Base-by-base conservation (phyloP, 1,284 basidiomycete species). In the Fistulina hepatica region DNA sequence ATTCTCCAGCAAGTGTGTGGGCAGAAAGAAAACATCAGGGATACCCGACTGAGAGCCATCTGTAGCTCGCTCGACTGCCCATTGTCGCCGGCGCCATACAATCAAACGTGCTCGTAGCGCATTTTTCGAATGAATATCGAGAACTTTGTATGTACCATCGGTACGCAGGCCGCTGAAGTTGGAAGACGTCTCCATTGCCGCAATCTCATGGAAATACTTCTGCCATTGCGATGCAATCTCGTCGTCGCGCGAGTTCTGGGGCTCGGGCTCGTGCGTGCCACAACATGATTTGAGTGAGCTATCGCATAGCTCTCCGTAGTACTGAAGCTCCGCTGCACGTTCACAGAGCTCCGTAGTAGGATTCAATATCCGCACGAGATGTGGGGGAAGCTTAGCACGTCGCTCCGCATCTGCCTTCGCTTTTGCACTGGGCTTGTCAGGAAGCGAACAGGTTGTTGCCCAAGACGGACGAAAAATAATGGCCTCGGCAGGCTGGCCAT, bases 121-220 rank as follows among this genome's bases (percentile, higher is more conserved):
- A 5, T 3, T 3, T 17, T 43, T 38, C 16, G 30, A 13, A 13
- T 28, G n/a, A 7, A 27, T n/a, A 22, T 40, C 33, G 28, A 41
- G 33, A n/a, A 31, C 7, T 28, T 12, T 12, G 19, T 41, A 36
- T 17, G 39, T 41, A 6, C 39, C 39, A 21, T 41, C 39, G 4
- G 39, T 31, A 21, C 39, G 39, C 21, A 41, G n/a, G n/a, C n/a
- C n/a, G n/a, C n/a, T n/a, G n/a, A n/a, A n/a, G n/a, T n/a, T n/a
- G n/a, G n/a, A 19, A 16, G 36, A 27, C 13, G 34, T 37, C 20
- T 9, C 9, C 36, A 33, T 36, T 10, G 16, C 3, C 5, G 17
- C 21, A 22, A 25, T 10, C 20, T 41, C 27, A 15, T 11, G 28
- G 16, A 42, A 34, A 13, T 21, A n/a, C n/a, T 42, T n/a, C 24